phyloP scores from a whole-genome alignment of 2,329 filamentous ascomycete genomes.

The Botrytis elliptica region DNA sequence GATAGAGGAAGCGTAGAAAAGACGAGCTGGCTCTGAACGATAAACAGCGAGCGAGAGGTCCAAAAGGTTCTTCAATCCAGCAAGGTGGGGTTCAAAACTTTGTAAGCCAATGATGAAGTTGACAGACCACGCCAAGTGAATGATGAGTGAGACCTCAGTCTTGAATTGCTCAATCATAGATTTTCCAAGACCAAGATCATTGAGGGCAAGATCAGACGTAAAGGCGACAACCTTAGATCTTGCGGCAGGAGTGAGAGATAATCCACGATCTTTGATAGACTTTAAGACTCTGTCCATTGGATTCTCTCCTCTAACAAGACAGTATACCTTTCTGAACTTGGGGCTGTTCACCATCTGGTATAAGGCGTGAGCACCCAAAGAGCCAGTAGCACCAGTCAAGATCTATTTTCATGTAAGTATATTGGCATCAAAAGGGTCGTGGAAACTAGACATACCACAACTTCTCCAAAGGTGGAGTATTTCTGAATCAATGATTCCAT shows the following conservation, averaged over 20 bases:
- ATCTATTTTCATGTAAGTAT: constrained; percentile 38
- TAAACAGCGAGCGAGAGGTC: constrained; percentile 25
- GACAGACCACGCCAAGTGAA: constrained; percentile 23
- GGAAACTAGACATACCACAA: constrained; percentile 16
- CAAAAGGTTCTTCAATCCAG: constrained; percentile 20
- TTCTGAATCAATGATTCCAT: constrained; percentile 49
- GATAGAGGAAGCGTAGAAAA: constrained; percentile 44
- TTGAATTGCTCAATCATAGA: constrained; percentile 34
- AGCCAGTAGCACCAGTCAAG: constrained; percentile 65
- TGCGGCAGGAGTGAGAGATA: constrained; percentile 10
- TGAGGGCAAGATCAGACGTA: constrained; percentile 14
- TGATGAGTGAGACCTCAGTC: constrained; percentile 39
- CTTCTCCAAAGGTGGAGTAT: constrained; percentile 42
- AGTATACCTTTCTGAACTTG: constrained; percentile 53
- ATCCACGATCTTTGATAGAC: constrained; percentile 19
- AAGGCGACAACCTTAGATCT: constrained; percentile 18
- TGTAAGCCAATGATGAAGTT: constrained; percentile 21
- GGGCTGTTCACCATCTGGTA: constrained; percentile 58
- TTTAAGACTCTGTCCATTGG: constrained; percentile 22
- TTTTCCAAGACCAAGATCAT: constrained; percentile 23
- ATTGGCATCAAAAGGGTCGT: constrained; percentile 9
- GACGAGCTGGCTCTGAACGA: constrained; percentile 35
- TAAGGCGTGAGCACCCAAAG: constrained; percentile 60
- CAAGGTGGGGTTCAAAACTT: constrained; percentile 36
- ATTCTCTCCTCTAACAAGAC: constrained; percentile 48